Percentiles rank a stretch among this genome's conserved stretches.
phyloP scores from a whole-genome alignment of 768 basidiomycete genomes.

The Pleurotus citrinopileatus region DNA sequence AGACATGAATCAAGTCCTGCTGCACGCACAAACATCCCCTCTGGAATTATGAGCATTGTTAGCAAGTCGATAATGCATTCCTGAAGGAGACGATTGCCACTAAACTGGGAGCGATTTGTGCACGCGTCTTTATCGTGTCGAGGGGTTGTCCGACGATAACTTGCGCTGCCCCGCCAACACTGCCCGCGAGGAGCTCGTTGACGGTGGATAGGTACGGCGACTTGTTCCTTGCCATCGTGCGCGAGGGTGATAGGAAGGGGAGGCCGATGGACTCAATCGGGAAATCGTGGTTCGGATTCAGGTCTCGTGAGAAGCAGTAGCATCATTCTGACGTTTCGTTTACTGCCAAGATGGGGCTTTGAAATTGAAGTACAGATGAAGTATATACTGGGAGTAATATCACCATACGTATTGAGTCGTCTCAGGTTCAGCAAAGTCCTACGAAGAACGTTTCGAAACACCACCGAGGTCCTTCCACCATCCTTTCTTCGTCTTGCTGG shows the following conservation, averaged over 20 bases:
- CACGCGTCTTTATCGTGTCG: constrained; percentile 86
- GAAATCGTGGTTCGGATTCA: too few species aligned
- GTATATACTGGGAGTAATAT: too few species aligned
- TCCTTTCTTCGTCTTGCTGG: constrained; percentile 22
- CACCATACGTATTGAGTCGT: too few species aligned
- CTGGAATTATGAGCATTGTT: constrained; percentile 32
- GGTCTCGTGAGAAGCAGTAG: too few species aligned
- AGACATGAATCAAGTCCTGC: background rate
- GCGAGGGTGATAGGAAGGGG: background rate
- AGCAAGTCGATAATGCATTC: constrained; percentile 9
- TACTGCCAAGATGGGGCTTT: too few species aligned
- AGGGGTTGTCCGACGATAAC: constrained; percentile 93
- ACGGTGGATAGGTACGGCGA: constrained; percentile 47
- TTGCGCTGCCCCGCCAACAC: constrained; percentile 90
- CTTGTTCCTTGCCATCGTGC: background rate
- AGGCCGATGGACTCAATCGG: background rate
- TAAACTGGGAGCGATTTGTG: constrained; percentile 83
- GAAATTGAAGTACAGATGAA: too few species aligned
- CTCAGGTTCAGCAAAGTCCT: too few species aligned
- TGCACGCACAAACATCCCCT: constrained; percentile 81
- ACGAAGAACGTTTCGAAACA: constrained; percentile 23
- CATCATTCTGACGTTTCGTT: too few species aligned
- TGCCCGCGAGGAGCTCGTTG: constrained; percentile 86
- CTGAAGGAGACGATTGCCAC: constrained; percentile 4
- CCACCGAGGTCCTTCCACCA: constrained; percentile 47